Percentiles rank a stretch among this genome's conserved stretches.
phyloP scores from a whole-genome alignment of 805 yeast genomes.

The Pichia ethanolica region DNA sequence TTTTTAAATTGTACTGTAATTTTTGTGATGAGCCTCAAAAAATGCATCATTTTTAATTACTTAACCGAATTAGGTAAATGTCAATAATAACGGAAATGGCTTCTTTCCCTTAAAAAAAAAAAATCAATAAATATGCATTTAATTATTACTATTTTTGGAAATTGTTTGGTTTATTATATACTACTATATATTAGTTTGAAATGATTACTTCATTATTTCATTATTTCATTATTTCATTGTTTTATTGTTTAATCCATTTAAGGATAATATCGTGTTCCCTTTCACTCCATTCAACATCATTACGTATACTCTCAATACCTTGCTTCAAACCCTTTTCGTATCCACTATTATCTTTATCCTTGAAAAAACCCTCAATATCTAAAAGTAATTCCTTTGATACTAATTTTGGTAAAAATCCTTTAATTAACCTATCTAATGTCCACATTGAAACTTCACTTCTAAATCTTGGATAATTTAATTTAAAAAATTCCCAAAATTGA shows the following conservation, averaged over 20 bases:
- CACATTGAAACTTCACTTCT: constrained; percentile 32
- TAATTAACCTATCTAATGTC: constrained; percentile 30
- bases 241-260: constrained; percentile 27
- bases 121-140: too few relatives aligned
- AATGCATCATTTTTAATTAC: too few relatives aligned
- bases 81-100: too few relatives aligned
- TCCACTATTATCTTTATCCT: constrained; percentile 40
- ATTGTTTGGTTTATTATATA: too few relatives aligned
- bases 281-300: constrained; percentile 43
- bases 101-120: too few relatives aligned
- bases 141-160: too few relatives aligned
- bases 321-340: constrained; percentile 53
- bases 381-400: constrained; percentile 29
- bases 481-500: constrained; percentile 43
- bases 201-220: too few relatives aligned
- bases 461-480: constrained; percentile 38
- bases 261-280: constrained; percentile 37
- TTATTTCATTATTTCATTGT: too few relatives aligned
- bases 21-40: too few relatives aligned
- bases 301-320: constrained; percentile 46
- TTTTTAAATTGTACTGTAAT: too few relatives aligned
- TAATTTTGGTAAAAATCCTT: constrained; percentile 28
- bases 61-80: too few relatives aligned
- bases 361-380: constrained; percentile 39
- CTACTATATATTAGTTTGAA: too few relatives aligned